These are phyloP conservation scores for Lanmaoa rubissima DNA, from an alignment of 768 basidiomycete species.

Conservation along the genomic window DNA sequence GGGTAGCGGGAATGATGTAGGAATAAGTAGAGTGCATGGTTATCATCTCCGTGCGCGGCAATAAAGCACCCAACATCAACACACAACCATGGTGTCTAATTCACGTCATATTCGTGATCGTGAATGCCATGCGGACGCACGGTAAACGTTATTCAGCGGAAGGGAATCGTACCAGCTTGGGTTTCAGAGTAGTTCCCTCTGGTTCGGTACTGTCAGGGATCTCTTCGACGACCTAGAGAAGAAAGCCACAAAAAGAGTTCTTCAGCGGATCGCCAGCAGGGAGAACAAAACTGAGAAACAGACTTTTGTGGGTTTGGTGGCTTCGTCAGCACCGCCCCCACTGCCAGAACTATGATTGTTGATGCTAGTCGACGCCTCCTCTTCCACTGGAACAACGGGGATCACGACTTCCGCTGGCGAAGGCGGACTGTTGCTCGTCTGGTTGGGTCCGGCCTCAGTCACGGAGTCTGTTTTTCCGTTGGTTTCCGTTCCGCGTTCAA, in stretches of 20 bases:
- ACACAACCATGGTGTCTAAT: neutral
- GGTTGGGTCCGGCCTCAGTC: neutral
- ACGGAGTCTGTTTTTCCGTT: neutral
- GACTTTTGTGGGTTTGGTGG: constrained; percentile 16
- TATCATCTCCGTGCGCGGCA: neutral
- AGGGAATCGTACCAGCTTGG: constrained; percentile 36
- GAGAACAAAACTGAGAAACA: constrained; percentile 8
- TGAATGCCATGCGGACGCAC: constrained; percentile 1
- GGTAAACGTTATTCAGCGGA: constrained; percentile 35
- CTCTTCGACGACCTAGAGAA: constrained; percentile 11
- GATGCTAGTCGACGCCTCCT: neutral
- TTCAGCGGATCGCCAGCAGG: constrained; percentile 14
- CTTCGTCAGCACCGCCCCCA: neutral
- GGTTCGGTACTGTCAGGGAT: neutral
- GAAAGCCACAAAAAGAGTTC: neutral
- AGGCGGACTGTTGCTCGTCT: neutral
- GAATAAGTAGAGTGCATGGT: neutral
- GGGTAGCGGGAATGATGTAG: neutral
- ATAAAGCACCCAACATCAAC: neutral
- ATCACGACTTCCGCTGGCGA: neutral
- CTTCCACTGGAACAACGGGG: neutral
- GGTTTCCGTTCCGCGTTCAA: constrained; percentile 21
- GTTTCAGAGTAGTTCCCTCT: neutral
- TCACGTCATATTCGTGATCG: neutral
- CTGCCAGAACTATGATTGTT: neutral